phyloP scores from a whole-genome alignment of 495 filamentous ascomycete genomes.

The Penicillium macrosclerotiorum region DNA sequence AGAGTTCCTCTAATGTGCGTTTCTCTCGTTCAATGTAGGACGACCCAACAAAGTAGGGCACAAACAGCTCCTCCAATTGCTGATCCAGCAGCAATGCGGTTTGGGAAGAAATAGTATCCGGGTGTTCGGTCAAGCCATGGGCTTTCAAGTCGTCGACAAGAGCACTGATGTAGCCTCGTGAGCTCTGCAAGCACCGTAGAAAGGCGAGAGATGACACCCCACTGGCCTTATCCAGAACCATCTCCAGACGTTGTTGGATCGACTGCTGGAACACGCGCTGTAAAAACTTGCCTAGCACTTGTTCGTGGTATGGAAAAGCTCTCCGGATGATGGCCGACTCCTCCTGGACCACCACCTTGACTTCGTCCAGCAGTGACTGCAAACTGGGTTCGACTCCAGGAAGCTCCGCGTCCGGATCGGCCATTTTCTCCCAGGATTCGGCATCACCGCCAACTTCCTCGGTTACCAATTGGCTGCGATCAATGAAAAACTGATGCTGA shows the following conservation, averaged over 20 bases:
- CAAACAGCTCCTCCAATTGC: slow-evolving; percentile 93
- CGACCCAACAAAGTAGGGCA: slow-evolving; percentile 90
- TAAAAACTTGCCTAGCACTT: slow-evolving; percentile 85
- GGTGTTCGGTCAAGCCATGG: slow-evolving; percentile 93
- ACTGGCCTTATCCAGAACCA: slow-evolving; percentile 92
- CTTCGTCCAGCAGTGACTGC: slow-evolving; percentile 88
- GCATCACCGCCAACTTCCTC: slow-evolving; percentile 84
- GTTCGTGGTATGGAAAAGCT: slow-evolving; percentile 94
- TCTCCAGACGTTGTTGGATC: slow-evolving; percentile 90
- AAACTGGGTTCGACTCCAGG: slow-evolving; percentile 89
- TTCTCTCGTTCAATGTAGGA: slow-evolving; percentile 96
- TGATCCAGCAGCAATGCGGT: slow-evolving; percentile 86
- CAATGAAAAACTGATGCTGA: slow-evolving; percentile 98
- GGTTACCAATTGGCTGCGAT: slow-evolving; percentile 81
- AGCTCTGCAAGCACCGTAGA: slow-evolving; percentile 84
- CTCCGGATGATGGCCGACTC: slow-evolving; percentile 94
- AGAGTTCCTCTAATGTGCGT: slow-evolving; percentile 84
- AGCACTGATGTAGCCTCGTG: slow-evolving; percentile 77
- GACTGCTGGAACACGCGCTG: slow-evolving; percentile 98
- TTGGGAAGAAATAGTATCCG: slow-evolving; percentile 84
- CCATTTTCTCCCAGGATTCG: slow-evolving; percentile 84
- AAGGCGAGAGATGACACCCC: slow-evolving; percentile 89
- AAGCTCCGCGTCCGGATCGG: slow-evolving; percentile 89
- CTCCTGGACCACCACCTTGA: slow-evolving; percentile 92
- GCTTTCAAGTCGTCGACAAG: slow-evolving; percentile 90